Evolutionary conservation across 2,329 filamentous ascomycete genomes (phyloP).

Genomic region (Exophiala sp.): DNA sequence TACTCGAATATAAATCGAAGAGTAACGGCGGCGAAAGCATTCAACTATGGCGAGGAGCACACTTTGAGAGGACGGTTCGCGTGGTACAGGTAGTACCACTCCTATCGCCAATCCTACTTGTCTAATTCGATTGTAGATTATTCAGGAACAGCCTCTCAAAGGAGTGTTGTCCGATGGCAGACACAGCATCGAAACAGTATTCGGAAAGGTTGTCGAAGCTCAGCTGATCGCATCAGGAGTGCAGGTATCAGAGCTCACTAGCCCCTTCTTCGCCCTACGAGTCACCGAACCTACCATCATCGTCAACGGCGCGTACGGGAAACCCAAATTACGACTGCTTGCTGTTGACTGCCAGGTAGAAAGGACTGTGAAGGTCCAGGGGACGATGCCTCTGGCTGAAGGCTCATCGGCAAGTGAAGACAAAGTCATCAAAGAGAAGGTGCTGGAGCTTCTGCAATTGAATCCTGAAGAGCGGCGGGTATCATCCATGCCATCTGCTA

Average conservation of each 20-base stretch:
- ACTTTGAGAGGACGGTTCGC: neutral
- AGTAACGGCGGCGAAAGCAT: neutral
- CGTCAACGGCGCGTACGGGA: slow-evolving; percentile 2
- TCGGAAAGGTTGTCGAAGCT: neutral
- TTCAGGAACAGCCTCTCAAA: neutral
- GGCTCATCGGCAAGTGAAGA: slow-evolving; percentile 1
- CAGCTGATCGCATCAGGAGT: neutral
- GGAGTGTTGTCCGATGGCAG: slow-evolving; percentile 8
- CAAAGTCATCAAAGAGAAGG: slow-evolving; percentile 1
- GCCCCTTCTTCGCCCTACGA: neutral
- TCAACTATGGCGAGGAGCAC: neutral
- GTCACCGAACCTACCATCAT: slow-evolving; percentile 5
- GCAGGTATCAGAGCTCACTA: neutral
- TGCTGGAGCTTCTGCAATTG: neutral
- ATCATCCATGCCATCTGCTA: neutral
- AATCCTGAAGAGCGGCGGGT: neutral
- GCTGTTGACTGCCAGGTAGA: neutral
- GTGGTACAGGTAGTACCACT: neutral
- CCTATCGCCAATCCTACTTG: neutral
- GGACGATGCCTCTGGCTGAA: neutral
- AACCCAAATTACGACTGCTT: slow-evolving; percentile 1
- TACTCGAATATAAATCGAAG: neutral
- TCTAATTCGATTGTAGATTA: neutral
- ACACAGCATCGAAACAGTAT: slow-evolving; percentile 7
- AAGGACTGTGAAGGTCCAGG: neutral